These are phyloP conservation scores for Stachybotrys chartarum DNA, from an alignment of 2,329 filamentous ascomycete species.

Conservation along the genomic window DNA sequence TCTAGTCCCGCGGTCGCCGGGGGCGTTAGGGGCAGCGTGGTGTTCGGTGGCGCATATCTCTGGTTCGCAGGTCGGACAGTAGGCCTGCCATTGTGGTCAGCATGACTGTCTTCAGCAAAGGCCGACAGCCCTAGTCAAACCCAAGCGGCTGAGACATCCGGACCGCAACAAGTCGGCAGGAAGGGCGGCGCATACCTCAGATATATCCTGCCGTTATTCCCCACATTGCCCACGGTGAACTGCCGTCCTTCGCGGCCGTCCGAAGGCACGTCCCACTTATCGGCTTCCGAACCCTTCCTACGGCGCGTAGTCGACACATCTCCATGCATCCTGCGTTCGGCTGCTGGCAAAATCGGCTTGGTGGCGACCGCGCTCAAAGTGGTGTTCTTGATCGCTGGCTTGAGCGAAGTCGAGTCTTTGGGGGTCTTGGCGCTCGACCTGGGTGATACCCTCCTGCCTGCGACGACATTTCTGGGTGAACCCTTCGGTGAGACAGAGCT, in stretches of 20 bases:
- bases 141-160: not conserved
- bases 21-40: constrained; percentile 54
- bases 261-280: constrained; percentile 50
- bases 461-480: not conserved
- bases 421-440: not conserved
- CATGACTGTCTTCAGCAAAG: not conserved
- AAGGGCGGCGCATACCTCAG: constrained; percentile 52
- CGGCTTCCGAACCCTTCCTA: constrained; percentile 47
- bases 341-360: constrained; percentile 36
- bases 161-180: not conserved
- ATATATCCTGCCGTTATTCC: constrained; percentile 77
- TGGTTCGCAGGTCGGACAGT: constrained; percentile 54
- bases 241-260: constrained; percentile 60
- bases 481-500: not conserved
- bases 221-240: constrained; percentile 75
- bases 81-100: constrained; percentile 35
- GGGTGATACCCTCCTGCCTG: not conserved
- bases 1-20: constrained; percentile 52
- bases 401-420: constrained; percentile 7
- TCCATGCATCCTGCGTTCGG: constrained; percentile 38
- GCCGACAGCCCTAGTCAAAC: not conserved
- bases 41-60: constrained; percentile 53
- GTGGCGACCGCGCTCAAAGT: constrained; percentile 11
- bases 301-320: constrained; percentile 26
- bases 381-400: constrained; percentile 3